A percentile compares a stretch with the other conserved stretches of the same genome.
phyloP scores from a whole-genome alignment of 2,329 filamentous ascomycete species.

The Trichocomaceae sp. region DNA sequence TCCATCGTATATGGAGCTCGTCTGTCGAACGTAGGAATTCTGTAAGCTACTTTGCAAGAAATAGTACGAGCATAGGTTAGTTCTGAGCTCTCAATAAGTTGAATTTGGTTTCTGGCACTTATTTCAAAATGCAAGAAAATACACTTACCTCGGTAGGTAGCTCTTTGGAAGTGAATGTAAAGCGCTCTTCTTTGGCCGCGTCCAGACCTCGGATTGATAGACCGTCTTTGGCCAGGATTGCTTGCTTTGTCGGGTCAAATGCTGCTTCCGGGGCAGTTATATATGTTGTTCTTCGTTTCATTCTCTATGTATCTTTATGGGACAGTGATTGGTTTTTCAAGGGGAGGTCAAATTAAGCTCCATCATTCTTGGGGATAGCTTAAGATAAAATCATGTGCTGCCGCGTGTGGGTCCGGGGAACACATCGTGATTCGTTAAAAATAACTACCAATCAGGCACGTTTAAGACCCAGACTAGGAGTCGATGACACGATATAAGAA shows the following conservation, averaged over 20 bases:
- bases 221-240: slow-evolving; percentile 51
- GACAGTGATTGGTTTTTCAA: not conserved
- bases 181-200: slow-evolving; percentile 69
- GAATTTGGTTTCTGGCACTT: not conserved
- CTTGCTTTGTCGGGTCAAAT: slow-evolving; percentile 56
- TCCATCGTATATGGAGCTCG: slow-evolving; percentile 75
- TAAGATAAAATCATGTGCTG: not conserved
- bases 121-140: not conserved
- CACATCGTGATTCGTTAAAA: slow-evolving; percentile 1
- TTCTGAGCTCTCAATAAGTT: slow-evolving; percentile 2
- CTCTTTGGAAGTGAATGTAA: slow-evolving; percentile 68
- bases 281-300: slow-evolving; percentile 60
- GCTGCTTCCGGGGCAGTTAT: slow-evolving; percentile 59
- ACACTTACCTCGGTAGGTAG: slow-evolving; percentile 57
- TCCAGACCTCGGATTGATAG: slow-evolving; percentile 55
- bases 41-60: slow-evolving; percentile 44
- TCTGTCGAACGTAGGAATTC: slow-evolving; percentile 57
- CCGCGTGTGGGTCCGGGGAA: not conserved
- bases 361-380: not conserved
- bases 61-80: not conserved
- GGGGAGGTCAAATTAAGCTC: slow-evolving; percentile 1
- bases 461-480: not conserved
- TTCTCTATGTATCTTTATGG: slow-evolving; percentile 17
- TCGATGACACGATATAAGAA: no score
- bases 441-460: not conserved